Evolutionary conservation across 352 stramenopile species (phyloP).

Genomic region (Phytophthora pinifolia): DNA sequence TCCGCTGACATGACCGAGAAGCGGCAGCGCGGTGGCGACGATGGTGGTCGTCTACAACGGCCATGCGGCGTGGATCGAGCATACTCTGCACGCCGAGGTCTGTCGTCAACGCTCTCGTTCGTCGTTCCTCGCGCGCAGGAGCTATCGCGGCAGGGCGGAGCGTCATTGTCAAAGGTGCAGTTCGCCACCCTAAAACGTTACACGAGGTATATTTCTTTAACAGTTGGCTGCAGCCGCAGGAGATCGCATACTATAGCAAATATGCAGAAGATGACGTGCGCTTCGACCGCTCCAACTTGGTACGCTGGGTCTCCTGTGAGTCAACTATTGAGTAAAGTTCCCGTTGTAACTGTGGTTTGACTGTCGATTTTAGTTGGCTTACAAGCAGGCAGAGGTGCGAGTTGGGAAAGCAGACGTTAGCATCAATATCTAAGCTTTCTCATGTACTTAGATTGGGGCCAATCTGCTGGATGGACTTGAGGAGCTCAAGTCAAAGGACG

Average conservation of each 20-base stretch:
- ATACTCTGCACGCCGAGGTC: not conserved
- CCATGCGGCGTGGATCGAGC: not conserved
- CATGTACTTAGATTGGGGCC: constrained; percentile 41
- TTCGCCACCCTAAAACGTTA: too few relatives aligned
- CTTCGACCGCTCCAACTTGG: constrained; percentile 71
- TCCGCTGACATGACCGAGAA: constrained; percentile 17
- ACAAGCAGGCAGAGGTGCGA: constrained; percentile 32
- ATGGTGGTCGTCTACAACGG: constrained; percentile 2
- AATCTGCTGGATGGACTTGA: constrained; percentile 69
- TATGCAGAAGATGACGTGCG: constrained; percentile 36
- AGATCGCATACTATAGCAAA: constrained; percentile 74
- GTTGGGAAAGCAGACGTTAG: not conserved
- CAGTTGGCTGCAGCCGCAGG: constrained; percentile 37
- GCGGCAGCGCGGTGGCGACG: constrained; percentile 5
- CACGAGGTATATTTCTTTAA: too few relatives aligned
- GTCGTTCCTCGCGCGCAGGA: constrained; percentile 28
- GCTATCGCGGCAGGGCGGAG: constrained; percentile 24
- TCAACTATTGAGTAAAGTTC: not conserved
- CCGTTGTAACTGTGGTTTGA: constrained; percentile 1
- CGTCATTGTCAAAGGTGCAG: constrained; percentile 19
- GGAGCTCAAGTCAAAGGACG: constrained; percentile 48
- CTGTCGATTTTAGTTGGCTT: constrained; percentile 22
- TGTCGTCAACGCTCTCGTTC: constrained; percentile 8
- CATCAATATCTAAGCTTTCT: too few relatives aligned
- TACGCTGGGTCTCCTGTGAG: constrained; percentile 16